Conservation (phyloP, 345 rosid species). For the Euclidium syriacum region DNA sequence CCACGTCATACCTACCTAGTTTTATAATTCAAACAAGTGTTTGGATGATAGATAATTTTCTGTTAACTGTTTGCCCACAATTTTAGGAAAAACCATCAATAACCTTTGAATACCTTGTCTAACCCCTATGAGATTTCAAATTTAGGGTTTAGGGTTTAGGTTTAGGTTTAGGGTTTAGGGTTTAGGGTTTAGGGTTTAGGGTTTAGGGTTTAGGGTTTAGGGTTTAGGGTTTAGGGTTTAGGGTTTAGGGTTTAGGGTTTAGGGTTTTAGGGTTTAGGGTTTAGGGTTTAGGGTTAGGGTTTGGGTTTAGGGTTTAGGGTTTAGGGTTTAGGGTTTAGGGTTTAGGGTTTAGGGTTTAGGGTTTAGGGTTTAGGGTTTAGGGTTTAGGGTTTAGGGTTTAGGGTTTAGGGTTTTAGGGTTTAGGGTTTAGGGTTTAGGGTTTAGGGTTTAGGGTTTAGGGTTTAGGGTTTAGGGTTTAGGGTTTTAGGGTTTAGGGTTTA, state of each 20-base stretch:
- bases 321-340: background rate
- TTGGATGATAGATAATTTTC: no score
- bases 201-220: background rate
- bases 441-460: background rate
- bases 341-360: background rate
- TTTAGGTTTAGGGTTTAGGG: background rate
- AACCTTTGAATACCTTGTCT: no score
- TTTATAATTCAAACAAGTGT: no score
- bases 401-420: conserved; percentile 7
- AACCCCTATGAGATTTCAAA: no score
- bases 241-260: background rate
- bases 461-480: conserved; percentile 1
- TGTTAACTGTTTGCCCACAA: no score
- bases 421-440: conserved; percentile 5
- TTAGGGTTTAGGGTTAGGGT: background rate
- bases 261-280: background rate
- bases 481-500: no score
- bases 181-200: background rate
- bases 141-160: background rate
- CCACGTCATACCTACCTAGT: no score
- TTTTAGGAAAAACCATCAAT: no score
- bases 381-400: background rate
- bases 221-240: background rate
- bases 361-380: background rate
- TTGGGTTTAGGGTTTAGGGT: background rate